Conservation (phyloP, 371 early-diverging fungal species). For the Neoconidiobolus thromboides region DNA sequence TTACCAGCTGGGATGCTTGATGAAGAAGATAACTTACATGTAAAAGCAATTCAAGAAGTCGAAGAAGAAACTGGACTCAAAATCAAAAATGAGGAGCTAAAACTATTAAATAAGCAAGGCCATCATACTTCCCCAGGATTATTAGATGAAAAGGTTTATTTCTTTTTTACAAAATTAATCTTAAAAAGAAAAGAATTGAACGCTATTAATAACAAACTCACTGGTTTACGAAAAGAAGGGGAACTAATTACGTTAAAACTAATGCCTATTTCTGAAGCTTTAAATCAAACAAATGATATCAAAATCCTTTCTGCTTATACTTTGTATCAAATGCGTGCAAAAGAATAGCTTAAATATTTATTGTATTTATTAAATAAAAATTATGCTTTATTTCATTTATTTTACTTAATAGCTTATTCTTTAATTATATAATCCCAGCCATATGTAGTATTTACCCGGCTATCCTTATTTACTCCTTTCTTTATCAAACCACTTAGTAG, state of each 20-base stretch:
- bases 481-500: too few species aligned
- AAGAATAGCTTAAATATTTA: too few species aligned
- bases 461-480: too few species aligned
- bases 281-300: neutral
- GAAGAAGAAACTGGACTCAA: slow-evolving; percentile 33
- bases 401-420: too few species aligned
- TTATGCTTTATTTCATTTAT: too few species aligned
- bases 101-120: slow-evolving; percentile 34
- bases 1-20: slow-evolving; percentile 81
- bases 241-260: slow-evolving; percentile 52
- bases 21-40: slow-evolving; percentile 42
- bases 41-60: slow-evolving; percentile 19
- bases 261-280: neutral
- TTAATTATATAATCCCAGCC: too few species aligned
- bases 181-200: slow-evolving; percentile 25
- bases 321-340: too few species aligned
- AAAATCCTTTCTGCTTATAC: neutral
- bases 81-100: slow-evolving; percentile 34
- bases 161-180: slow-evolving; percentile 28
- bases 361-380: too few species aligned
- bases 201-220: slow-evolving; percentile 35
- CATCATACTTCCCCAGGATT: slow-evolving; percentile 58
- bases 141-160: slow-evolving; percentile 54
- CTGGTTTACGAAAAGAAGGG: slow-evolving; percentile 54
- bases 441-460: too few species aligned